Conservation (phyloP, 2,329 filamentous ascomycete species). For the Westerdykella sp. region DNA sequence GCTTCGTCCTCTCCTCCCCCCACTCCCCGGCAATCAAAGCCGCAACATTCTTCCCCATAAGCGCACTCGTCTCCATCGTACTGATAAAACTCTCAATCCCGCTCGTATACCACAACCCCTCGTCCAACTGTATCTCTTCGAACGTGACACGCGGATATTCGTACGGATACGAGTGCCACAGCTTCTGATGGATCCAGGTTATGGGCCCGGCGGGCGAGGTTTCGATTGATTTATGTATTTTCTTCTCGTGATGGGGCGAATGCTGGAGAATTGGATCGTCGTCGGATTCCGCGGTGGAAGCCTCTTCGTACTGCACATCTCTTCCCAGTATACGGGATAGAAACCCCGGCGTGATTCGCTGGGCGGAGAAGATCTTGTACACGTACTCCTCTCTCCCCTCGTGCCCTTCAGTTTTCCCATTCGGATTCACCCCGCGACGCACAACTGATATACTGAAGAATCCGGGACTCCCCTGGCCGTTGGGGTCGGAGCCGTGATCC, state of each 20-base stretch:
- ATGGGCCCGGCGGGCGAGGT: neutral
- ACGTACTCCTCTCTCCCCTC: slow-evolving; percentile 46
- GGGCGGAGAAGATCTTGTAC: slow-evolving; percentile 62
- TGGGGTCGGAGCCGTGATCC: slow-evolving; percentile 41
- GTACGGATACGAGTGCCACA: slow-evolving; percentile 81
- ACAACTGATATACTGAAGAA: slow-evolving; percentile 86
- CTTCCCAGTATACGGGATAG: slow-evolving; percentile 45
- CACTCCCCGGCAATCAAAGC: slow-evolving; percentile 61
- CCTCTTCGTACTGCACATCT: slow-evolving; percentile 23
- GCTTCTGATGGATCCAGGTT: slow-evolving; percentile 65
- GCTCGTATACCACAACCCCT: slow-evolving; percentile 59
- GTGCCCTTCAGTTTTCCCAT: neutral
- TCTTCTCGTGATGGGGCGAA: too few species aligned
- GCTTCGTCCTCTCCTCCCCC: slow-evolving; percentile 4
- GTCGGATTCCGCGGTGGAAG: slow-evolving; percentile 21
- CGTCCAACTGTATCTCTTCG: slow-evolving; percentile 66
- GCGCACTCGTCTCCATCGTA: slow-evolving; percentile 91
- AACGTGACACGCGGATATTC: slow-evolving; percentile 81
- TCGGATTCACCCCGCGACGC: slow-evolving; percentile 55
- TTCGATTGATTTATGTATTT: neutral
- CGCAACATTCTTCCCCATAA: slow-evolving; percentile 86
- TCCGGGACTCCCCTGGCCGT: slow-evolving; percentile 63
- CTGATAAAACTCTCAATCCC: slow-evolving; percentile 89
- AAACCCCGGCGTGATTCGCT: slow-evolving; percentile 43
- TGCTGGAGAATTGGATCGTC: slow-evolving; percentile 7